These are phyloP conservation scores for Sordariomycetes sp. DNA, from an alignment of 2,329 filamentous ascomycete species.

Conservation along the genomic window DNA sequence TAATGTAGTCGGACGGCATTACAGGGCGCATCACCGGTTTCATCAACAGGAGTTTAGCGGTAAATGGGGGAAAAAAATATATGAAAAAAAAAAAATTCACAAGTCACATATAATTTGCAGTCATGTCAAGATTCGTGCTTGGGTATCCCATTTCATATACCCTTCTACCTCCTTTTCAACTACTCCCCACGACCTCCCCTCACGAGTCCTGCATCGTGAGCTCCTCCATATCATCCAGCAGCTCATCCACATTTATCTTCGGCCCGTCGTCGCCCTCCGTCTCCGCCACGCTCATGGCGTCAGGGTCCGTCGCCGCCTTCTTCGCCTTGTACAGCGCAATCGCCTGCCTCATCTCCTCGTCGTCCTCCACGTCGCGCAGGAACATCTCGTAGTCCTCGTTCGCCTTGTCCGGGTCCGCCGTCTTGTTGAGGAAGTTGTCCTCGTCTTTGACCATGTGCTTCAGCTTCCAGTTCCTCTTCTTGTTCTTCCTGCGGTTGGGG, in stretches of 20 bases:
- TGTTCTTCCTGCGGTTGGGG: conserved; percentile 59
- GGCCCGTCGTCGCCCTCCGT: conserved; percentile 52
- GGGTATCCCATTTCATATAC: neutral
- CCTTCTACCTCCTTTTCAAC: neutral
- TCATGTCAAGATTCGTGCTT: neutral
- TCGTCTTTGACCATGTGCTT: conserved; percentile 89
- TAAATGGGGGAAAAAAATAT: too few relatives aligned
- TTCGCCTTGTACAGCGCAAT: conserved; percentile 71
- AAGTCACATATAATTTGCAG: neutral
- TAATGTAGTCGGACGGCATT: conserved; percentile 15
- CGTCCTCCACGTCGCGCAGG: conserved; percentile 91
- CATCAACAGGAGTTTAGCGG: neutral
- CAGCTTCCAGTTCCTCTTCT: conserved; percentile 80
- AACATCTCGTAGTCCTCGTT: conserved; percentile 96
- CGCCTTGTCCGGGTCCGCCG: conserved; percentile 76
- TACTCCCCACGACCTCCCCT: neutral
- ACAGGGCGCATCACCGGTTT: neutral
- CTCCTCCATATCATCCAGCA: conserved; percentile 89
- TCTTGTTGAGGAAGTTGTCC: conserved; percentile 72
- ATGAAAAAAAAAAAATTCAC: neutral
- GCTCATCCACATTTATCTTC: conserved; percentile 62
- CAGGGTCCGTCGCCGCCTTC: conserved; percentile 34
- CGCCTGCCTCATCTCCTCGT: conserved; percentile 72
- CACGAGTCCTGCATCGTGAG: conserved; percentile 46
- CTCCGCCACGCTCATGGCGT: conserved; percentile 56